Evolutionary conservation across 257 asterid genomes (phyloP), one percentile per base, ranked within the genome.

Genomic region (Petrea volubilis): DNA sequence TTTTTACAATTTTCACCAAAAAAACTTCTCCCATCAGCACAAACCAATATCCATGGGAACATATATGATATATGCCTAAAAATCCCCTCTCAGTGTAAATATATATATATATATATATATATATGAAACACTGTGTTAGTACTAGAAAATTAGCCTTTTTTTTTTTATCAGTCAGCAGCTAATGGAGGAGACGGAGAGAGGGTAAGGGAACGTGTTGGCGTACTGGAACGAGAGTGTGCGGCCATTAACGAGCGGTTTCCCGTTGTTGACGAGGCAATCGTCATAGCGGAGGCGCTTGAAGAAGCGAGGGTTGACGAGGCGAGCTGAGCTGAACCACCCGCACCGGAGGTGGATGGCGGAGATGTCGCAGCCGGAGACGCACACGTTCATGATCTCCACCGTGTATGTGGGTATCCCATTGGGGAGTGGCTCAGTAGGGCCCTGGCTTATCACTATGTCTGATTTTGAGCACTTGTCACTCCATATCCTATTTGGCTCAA

Each of bases 321-420:
- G 83, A 13, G 96, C 96, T 5, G 98, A 87, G 86, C 96, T 91
- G 88, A 93, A 91, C 97, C 97, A 91, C 67, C 96, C 96, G 77
- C 98, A 93, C 41, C 61, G 77, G 55, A 93, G 68, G 73, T 91
- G 98, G 65, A 93, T 83, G 62, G 68, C 75, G 5, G 89, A 80
- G 77, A 89, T 87, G 80, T 78, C 77, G 69, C 91, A 87, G 75
- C 96, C 95, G 59, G 88, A 71, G 64, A 77, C 56, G 38, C 96
- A 87, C 6, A 76, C 83, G 86, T 93, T 93, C 81, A 81, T 80
- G 52, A 93, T 89, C 88, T 89, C 96, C 77, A 91, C 98, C 6
- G 92, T 89, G 78, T 89, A 93, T 0, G 92, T 89, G 3, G 98
- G 98, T 4, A 93, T 93, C 8, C 98, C 98, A 24, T 40, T 93